phyloP scores from a whole-genome alignment of 2,329 filamentous ascomycete species.

The Gyromitra esculenta region DNA sequence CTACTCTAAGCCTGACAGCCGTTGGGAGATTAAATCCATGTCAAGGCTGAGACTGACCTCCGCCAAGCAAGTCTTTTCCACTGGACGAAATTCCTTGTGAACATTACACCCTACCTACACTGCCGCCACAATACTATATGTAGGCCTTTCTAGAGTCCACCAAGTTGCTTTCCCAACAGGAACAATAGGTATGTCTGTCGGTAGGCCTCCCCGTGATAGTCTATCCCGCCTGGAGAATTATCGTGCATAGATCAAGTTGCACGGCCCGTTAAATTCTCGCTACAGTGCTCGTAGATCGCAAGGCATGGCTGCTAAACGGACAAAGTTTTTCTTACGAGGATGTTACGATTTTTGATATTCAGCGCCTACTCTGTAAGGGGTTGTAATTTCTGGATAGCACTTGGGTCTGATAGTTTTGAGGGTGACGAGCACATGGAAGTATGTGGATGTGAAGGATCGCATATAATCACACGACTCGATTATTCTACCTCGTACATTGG shows the following conservation, averaged over 20 bases:
- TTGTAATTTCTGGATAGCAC: background rate
- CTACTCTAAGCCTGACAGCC: constrained; percentile 40
- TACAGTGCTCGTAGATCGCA: constrained; percentile 28
- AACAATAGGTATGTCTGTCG: constrained; percentile 12
- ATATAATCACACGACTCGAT: background rate
- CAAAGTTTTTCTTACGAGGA: background rate
- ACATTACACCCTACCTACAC: background rate
- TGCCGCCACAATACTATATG: constrained; percentile 3
- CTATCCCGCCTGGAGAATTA: constrained; percentile 40
- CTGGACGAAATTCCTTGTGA: constrained; percentile 26
- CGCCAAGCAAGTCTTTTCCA: constrained; percentile 7
- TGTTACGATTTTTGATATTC: background rate
- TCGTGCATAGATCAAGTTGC: constrained; percentile 15
- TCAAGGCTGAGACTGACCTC: constrained; percentile 40
- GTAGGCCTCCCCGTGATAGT: constrained; percentile 30
- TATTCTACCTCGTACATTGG: constrained; percentile 18
- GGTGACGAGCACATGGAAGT: background rate
- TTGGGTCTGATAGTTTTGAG: background rate
- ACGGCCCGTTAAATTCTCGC: constrained; percentile 17
- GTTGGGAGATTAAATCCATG: constrained; percentile 36
- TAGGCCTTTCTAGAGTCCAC: background rate
- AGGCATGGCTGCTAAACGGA: constrained; percentile 7
- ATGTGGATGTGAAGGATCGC: constrained; percentile 4
- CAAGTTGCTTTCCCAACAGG: constrained; percentile 16
- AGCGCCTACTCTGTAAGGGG: background rate